A percentile compares a stretch with the other conserved stretches of the same genome.
Conservation (phyloP, 2,329 filamentous ascomycete species). For the Aureobasidium zeae region DNA sequence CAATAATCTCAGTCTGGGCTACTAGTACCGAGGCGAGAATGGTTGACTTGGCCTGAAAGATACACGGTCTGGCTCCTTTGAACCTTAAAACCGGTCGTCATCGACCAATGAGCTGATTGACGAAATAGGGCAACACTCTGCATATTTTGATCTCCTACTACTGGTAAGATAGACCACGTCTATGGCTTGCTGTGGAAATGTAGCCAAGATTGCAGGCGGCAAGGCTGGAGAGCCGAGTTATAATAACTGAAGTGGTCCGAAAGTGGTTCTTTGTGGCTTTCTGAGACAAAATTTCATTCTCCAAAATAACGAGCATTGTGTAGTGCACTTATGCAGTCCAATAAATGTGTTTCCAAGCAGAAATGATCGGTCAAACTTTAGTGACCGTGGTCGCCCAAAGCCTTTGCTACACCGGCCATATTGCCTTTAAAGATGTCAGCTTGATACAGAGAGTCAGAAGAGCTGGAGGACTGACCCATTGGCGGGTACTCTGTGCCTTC, state of each 20-base stretch:
- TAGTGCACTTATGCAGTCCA: too few relatives aligned
- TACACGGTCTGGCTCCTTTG: constrained; percentile 12
- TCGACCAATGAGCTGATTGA: too few relatives aligned
- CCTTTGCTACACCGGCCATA: constrained; percentile 25
- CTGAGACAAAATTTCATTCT: neutral
- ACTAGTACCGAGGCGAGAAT: constrained; percentile 1
- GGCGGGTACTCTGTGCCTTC: constrained; percentile 26
- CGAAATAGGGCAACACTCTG: too few relatives aligned
- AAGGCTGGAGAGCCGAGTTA: too few relatives aligned
- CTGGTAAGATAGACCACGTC: too few relatives aligned
- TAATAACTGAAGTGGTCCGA: too few relatives aligned
- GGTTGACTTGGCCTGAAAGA: constrained; percentile 1
- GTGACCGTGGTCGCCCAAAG: constrained; percentile 18
- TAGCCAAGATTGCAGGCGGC: too few relatives aligned
- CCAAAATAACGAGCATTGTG: neutral
- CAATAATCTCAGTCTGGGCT: too few relatives aligned
- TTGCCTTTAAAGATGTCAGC: constrained; percentile 20
- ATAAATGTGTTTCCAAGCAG: neutral
- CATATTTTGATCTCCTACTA: too few relatives aligned
- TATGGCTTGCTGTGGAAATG: too few relatives aligned
- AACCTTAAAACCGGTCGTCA: too few relatives aligned
- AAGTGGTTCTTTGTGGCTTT: too few relatives aligned
- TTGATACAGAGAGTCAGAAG: neutral
- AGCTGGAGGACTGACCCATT: constrained; percentile 14
- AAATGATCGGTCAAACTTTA: neutral